Base-by-base conservation (phyloP, 2,329 filamentous ascomycete genomes). In the Cytospora leucostoma region DNA sequence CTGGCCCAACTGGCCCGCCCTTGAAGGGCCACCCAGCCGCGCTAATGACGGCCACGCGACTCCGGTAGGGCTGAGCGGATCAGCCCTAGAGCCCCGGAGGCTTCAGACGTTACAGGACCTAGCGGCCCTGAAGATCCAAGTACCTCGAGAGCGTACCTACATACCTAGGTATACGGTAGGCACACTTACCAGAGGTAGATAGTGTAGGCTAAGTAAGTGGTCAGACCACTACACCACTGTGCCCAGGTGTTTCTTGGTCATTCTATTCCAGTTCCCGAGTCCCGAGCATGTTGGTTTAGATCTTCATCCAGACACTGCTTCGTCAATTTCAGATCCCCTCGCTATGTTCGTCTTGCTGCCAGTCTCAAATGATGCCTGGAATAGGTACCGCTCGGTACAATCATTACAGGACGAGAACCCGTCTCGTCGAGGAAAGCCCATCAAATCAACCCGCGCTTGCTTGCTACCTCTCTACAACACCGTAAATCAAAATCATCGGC, bases 301-400 rank as follows among this genome's bases (percentile, higher is more conserved):
- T 59, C 47, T 59, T 61, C 59, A 61, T 44, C 49, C 59, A 61
- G 35, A 54, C 51, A 55, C 27, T 40, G 40, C 35, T 40, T 47
- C 50, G 38, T 33, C 27, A 44, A 54, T 38, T 44, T 52, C 56
- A 52, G 61, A 33, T 40, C 49, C 59, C 58, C 15, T 57, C 62
- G 62, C 62, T 64, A 64, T 56, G 53, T 58, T 47, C 38, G 34
- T 38, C 27, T 27, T 27, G 27, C 19, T 54, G 58, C 58, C 53
- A 54, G 37, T 53, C 58, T 61, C 34, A 54, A 38, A n/a, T 54
- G 53, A 54, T 64, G 58, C 62, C 33, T 27, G 12, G 17, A 33
- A 40, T 40, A 12, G 38, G 27, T 27, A 6, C 21, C 38, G 58
- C 49, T 7, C 35, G n/a, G 44, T 47, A 21, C n/a, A 21, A 21